phyloP scores from a whole-genome alignment of 192 early-diverging fungal species.

The Entophlyctis helioformis region DNA sequence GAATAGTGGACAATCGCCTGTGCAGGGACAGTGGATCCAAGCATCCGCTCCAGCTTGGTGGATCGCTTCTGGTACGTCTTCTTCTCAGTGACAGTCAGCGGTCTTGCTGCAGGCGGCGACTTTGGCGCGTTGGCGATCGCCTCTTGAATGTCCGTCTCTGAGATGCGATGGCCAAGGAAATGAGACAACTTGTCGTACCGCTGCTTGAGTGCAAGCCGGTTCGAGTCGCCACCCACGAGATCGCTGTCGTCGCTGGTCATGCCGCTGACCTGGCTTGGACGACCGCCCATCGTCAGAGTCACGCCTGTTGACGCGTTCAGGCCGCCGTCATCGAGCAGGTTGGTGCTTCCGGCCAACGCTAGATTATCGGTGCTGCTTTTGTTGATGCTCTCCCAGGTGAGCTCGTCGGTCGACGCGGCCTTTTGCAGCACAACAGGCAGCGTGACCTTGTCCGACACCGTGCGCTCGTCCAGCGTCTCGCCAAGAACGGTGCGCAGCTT shows the following conservation, averaged over 20 bases:
- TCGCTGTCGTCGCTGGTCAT: neutral
- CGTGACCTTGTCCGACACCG: slow-evolving; percentile 14
- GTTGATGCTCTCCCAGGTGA: no score
- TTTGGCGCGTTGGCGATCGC: neutral
- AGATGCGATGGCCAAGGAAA: slow-evolving; percentile 31
- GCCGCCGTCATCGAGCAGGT: no score
- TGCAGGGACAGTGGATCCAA: no score
- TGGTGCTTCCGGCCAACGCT: no score
- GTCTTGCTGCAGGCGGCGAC: slow-evolving; percentile 1
- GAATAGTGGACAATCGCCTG: no score
- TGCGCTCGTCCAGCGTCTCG: slow-evolving; percentile 38
- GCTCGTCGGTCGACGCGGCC: neutral
- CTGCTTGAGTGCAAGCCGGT: slow-evolving; percentile 22
- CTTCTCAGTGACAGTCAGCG: slow-evolving; percentile 20
- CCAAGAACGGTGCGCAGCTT: slow-evolving; percentile 52
- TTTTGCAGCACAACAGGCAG: neutral
- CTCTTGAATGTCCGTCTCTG: slow-evolving; percentile 8
- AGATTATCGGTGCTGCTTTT: no score
- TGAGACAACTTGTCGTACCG: slow-evolving; percentile 29
- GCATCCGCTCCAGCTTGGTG: slow-evolving; percentile 22
- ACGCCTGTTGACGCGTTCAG: no score
- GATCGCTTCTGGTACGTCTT: slow-evolving; percentile 16
- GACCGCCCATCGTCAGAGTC: no score
- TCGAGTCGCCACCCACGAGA: slow-evolving; percentile 5
- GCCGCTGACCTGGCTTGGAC: neutral